A percentile compares a stretch with the other conserved stretches of the same genome.
Evolutionary conservation across 2,329 filamentous ascomycete genomes (phyloP).

Genomic region (Trichoderma afroharzianum): DNA sequence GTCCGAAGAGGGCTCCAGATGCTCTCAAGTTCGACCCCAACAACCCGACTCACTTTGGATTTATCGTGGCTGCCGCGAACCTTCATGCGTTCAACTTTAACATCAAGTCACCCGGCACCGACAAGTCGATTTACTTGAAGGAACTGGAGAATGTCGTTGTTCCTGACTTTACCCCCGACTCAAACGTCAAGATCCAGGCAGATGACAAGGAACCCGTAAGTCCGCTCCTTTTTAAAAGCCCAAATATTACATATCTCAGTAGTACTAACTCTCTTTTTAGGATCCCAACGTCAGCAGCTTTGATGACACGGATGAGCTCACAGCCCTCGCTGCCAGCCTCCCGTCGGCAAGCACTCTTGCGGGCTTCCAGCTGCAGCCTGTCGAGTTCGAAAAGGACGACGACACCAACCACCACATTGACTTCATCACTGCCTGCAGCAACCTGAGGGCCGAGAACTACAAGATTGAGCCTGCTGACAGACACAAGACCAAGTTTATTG

Average conservation of each 20-base stretch:
- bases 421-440: slow-evolving; percentile 97
- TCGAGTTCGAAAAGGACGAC: slow-evolving; percentile 98
- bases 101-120: slow-evolving; percentile 74
- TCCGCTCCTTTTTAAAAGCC: slow-evolving; percentile 17
- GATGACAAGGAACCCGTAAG: slow-evolving; percentile 84
- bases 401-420: slow-evolving; percentile 98
- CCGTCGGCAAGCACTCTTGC: slow-evolving; percentile 77
- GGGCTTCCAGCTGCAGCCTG: slow-evolving; percentile 83
- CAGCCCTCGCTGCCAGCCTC: slow-evolving; percentile 67
- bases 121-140: slow-evolving; percentile 68
- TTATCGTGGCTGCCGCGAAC: slow-evolving; percentile 83
- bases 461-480: slow-evolving; percentile 89
- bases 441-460: slow-evolving; percentile 95
- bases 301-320: slow-evolving; percentile 72
- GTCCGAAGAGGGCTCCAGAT: slow-evolving; percentile 93
- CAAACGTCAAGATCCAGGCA: slow-evolving; percentile 93
- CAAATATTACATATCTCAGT: neutral
- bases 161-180: slow-evolving; percentile 87
- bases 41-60: slow-evolving; percentile 83
- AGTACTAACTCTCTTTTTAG: slow-evolving; percentile 29
- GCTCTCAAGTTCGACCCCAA: slow-evolving; percentile 82
- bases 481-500: slow-evolving; percentile 99
- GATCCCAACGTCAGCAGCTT: slow-evolving; percentile 76
- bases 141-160: slow-evolving; percentile 91
- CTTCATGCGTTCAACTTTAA: slow-evolving; percentile 97